Evolutionary conservation across 768 basidiomycete species (phyloP), one percentile per base, ranked within the genome.

Genomic region (Kwoniella pini): DNA sequence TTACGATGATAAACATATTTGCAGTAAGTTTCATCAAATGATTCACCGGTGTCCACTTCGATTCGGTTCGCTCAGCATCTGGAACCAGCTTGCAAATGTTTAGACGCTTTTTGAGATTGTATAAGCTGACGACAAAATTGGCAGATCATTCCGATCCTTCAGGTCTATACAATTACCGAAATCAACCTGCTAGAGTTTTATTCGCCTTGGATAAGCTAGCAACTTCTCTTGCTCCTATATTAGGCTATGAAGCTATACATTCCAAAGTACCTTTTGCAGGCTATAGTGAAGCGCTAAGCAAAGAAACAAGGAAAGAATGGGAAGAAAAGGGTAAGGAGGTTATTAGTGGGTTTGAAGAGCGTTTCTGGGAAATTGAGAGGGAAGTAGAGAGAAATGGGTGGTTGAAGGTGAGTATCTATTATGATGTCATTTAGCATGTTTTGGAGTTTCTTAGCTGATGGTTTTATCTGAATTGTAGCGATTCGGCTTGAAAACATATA

Each of bases 1-100:
- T 3, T 97, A 88, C 68, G 87, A 95, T 65, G 75, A 85, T 0
- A 80, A 81, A 52, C 94, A 96, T 68, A 87, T 97, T 54, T 97
- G 94, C 81, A 98, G 73, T 76, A 51, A 60, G 72, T 73, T 15
- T 15, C 33, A 36, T 7, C n/a, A n/a, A n/a, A n/a, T n/a, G n/a
- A n/a, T n/a, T n/a, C n/a, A n/a, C n/a, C n/a, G n/a, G n/a, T n/a
- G n/a, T n/a, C n/a, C n/a, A n/a, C n/a, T n/a, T n/a, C n/a, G n/a
- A n/a, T n/a, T n/a, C n/a, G n/a, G n/a, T n/a, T n/a, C n/a, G n/a
- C n/a, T n/a, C n/a, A n/a, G n/a, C n/a, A n/a, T n/a, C n/a, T n/a
- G n/a, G n/a, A n/a, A n/a, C n/a, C n/a, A n/a, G n/a, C n/a, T n/a
- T n/a, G n/a, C n/a, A n/a, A n/a, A n/a, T n/a, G n/a, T n/a, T n/a